A percentile compares a stretch with the other conserved stretches of the same genome.
phyloP scores from a whole-genome alignment of 2,329 filamentous ascomycete species.

The Chaetomium sp. region DNA sequence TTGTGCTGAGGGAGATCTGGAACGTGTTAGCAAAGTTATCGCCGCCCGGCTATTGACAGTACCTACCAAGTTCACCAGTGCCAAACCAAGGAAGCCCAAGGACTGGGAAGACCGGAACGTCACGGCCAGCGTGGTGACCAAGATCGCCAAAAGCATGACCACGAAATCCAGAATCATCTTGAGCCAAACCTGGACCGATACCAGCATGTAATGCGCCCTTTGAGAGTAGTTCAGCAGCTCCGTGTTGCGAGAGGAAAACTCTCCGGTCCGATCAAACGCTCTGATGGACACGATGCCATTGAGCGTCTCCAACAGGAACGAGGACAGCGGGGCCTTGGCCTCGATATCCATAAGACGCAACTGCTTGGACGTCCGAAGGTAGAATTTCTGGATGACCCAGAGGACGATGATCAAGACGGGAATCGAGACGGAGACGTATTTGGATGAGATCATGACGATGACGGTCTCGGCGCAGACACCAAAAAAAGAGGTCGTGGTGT shows the following conservation, averaged over 20 bases:
- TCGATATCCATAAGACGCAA: constrained; percentile 57
- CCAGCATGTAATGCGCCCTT: constrained; percentile 18
- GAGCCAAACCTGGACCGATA: constrained; percentile 20
- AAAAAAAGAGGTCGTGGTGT: constrained; percentile 52
- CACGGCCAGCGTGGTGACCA: constrained; percentile 27
- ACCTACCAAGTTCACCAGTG: constrained; percentile 25
- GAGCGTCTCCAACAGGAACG: constrained; percentile 13
- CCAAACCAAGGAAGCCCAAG: constrained; percentile 26
- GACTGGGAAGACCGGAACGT: constrained; percentile 12
- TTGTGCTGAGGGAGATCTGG: constrained; percentile 22
- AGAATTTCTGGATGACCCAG: constrained; percentile 51
- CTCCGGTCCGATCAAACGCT: constrained; percentile 19
- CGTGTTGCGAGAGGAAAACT: constrained; percentile 18
- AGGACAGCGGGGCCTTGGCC: constrained; percentile 47
- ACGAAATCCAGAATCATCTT: constrained; percentile 43
- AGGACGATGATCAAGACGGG: constrained; percentile 17
- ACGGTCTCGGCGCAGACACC: constrained; percentile 21
- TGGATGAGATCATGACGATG: constrained; percentile 21
- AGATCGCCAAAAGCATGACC: constrained; percentile 17
- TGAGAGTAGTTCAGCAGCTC: constrained; percentile 22
- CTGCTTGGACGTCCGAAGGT: constrained; percentile 58
- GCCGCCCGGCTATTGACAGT: not conserved
- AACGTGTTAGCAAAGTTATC: not conserved
- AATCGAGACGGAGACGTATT: constrained; percentile 22
- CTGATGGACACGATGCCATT: constrained; percentile 20